Base-by-base conservation (phyloP, 352 stramenopile genomes). In the Phytophthora parvispora region DNA sequence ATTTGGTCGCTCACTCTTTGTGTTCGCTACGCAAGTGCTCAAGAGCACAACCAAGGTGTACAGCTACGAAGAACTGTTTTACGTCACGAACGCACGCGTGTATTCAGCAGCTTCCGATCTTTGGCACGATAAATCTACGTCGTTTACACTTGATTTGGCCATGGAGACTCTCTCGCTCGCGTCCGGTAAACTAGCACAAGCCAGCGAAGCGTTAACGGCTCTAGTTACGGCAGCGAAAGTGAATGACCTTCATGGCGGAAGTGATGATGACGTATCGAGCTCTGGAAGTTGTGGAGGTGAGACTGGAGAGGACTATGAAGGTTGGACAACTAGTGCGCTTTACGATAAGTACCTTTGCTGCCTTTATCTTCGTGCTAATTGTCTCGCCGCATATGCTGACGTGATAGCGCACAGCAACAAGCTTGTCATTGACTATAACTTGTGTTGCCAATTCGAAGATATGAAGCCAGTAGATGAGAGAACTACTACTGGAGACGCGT, bases 151-250 rank as follows among this genome's bases (percentile, higher is more conserved):
- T 3, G 80, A 90, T 60, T 45, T 94, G 40, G 80, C 83, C 0
- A 78, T 83, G 63, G 82, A 94, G 42, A 83, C 84, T 2, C 40
- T 92, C n/a, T 92, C 83, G 5, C 67, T 91, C 12, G 84, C 84
- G 2, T 88, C 81, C 3, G 72, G 73, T 9, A 91, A 92, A 68
- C 73, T 94, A 3, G 66, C 74, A 15, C 60, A 62, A 31, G 84
- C 83, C 3, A 81, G 72, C 15, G 57, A 71, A 27, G 60, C 78
- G n/a, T 61, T 81, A 6, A 67, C 58, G n/a, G 18, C 53, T 6
- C 36, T 77, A 10, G 42, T 77, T 20, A 55, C 51, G 27, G 18
- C 40, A 8, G 29, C 52, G 15, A 66, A 55, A 40, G 36, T 13
- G 5, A 73, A 56, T 38, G 57, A 69, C 28, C 25, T n/a, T 45